phyloP scores from a whole-genome alignment of 2,329 filamentous ascomycete species.

The Anthostomella pinea region DNA sequence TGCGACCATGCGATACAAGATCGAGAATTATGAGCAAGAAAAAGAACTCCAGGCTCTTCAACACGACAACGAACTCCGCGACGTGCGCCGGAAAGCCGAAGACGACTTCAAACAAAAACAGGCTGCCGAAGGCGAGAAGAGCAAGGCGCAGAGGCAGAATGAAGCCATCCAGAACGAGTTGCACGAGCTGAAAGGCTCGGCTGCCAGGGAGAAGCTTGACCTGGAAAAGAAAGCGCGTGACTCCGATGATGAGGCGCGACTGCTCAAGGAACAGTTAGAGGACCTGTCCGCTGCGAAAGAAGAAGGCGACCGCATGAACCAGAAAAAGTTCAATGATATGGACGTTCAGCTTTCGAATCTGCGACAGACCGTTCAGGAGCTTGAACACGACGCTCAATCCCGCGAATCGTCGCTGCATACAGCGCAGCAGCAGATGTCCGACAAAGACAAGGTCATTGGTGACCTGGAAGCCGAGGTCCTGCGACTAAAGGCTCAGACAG shows the following conservation, averaged over 20 bases:
- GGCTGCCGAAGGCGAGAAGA: slow-evolving; percentile 54
- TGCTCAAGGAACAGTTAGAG: slow-evolving; percentile 77
- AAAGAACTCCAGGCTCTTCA: slow-evolving; percentile 75
- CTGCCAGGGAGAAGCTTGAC: slow-evolving; percentile 58
- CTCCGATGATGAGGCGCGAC: slow-evolving; percentile 67
- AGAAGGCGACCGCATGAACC: slow-evolving; percentile 63
- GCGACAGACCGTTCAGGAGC: slow-evolving; percentile 51
- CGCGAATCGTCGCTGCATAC: slow-evolving; percentile 56
- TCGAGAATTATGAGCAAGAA: slow-evolving; percentile 84
- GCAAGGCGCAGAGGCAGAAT: slow-evolving; percentile 47
- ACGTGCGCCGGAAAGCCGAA: slow-evolving; percentile 76
- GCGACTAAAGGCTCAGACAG: slow-evolving; percentile 79
- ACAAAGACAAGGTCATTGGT: slow-evolving; percentile 69
- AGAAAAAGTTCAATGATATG: slow-evolving; percentile 54
- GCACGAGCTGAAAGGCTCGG: slow-evolving; percentile 47
- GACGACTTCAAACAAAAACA: slow-evolving; percentile 73
- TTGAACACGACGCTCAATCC: slow-evolving; percentile 55
- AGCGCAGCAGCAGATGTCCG: slow-evolving; percentile 63
- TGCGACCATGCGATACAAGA: slow-evolving; percentile 81
- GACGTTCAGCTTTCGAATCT: slow-evolving; percentile 49
- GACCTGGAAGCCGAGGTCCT: slow-evolving; percentile 80
- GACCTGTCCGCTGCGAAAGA: slow-evolving; percentile 64
- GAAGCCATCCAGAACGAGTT: slow-evolving; percentile 52
- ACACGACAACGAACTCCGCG: slow-evolving; percentile 80
- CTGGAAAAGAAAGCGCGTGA: slow-evolving; percentile 69